Evolutionary conservation across 78 protist species (phyloP).

Genomic region (Isochrysis galbana): DNA sequence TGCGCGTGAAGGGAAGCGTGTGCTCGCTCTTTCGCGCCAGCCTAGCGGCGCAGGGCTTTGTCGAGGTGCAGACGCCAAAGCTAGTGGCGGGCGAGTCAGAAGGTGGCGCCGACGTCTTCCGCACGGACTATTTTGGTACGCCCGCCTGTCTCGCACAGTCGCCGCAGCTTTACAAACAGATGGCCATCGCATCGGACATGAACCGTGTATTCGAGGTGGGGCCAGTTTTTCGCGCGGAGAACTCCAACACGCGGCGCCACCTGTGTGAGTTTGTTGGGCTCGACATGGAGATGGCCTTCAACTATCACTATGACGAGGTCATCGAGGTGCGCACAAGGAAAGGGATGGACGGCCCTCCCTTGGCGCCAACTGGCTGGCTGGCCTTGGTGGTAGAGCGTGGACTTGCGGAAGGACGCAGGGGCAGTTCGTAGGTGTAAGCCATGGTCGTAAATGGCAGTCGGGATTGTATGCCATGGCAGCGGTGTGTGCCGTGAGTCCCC

Average conservation of each 20-base stretch:
- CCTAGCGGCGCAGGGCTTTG: slow-evolving; percentile 58
- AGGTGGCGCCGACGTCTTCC: slow-evolving; percentile 98
- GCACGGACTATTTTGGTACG: slow-evolving; percentile 78
- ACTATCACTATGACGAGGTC: slow-evolving; percentile 91
- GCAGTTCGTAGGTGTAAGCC: no score
- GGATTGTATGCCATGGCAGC: background rate
- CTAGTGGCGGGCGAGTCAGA: slow-evolving; percentile 87
- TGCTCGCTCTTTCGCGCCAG: background rate
- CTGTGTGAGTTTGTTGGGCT: slow-evolving; percentile 94
- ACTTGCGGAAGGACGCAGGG: no score
- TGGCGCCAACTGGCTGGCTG: no score
- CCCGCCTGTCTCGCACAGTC: slow-evolving; percentile 95
- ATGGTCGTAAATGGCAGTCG: no score
- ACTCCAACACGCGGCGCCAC: slow-evolving; percentile 97
- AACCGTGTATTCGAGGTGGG: slow-evolving; percentile 97
- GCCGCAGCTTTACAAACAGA: slow-evolving; percentile 99
- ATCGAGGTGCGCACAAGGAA: background rate
- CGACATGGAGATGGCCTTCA: slow-evolving; percentile 97
- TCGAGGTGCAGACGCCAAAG: slow-evolving; percentile 98
- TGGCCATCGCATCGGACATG: slow-evolving; percentile 94
- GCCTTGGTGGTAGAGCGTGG: no score
- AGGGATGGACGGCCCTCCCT: background rate
- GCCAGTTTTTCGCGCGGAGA: slow-evolving; percentile 98
- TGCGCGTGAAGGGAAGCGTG: background rate
- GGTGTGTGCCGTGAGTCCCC: background rate